These are phyloP conservation scores for Eutreptiella sp. DNA, from an alignment of 208 protist species.

Conservation along the genomic window DNA sequence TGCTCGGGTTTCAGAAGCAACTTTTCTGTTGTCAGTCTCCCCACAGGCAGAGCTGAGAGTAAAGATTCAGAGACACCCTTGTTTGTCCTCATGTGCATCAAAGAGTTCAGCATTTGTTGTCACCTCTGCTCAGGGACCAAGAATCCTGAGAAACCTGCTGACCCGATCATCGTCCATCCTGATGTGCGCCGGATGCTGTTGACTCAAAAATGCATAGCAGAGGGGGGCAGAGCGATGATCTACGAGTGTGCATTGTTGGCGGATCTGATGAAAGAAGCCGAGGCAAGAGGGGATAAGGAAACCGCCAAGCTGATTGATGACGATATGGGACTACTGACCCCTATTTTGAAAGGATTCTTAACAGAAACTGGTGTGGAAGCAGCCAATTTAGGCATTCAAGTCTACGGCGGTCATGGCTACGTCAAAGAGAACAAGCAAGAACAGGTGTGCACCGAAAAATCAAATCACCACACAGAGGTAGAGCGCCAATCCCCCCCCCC, in stretches of 20 bases:
- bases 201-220: slow-evolving; percentile 64
- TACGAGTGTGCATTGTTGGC: slow-evolving; percentile 57
- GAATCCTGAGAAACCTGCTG: slow-evolving; percentile 48
- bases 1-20: too few relatives aligned
- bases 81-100: too few relatives aligned
- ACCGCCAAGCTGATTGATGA: slow-evolving; percentile 40
- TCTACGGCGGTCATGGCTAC: slow-evolving; percentile 66
- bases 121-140: too few relatives aligned
- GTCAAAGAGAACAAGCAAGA: slow-evolving; percentile 71
- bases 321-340: slow-evolving; percentile 71
- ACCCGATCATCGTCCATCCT: slow-evolving; percentile 60
- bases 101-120: slow-evolving; percentile 4
- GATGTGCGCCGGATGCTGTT: slow-evolving; percentile 70
- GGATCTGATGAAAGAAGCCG: slow-evolving; percentile 44
- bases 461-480: background rate
- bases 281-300: slow-evolving; percentile 21
- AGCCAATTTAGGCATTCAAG: slow-evolving; percentile 50
- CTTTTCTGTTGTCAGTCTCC: too few relatives aligned
- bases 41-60: too few relatives aligned
- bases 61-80: too few relatives aligned
- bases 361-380: slow-evolving; percentile 68
- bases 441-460: too few relatives aligned
- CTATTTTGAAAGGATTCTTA: slow-evolving; percentile 69
- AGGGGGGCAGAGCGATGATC: slow-evolving; percentile 67
- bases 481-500: background rate